Conservation (phyloP, 192 early-diverging fungal genomes). For the Funneliformis geosporum region DNA sequence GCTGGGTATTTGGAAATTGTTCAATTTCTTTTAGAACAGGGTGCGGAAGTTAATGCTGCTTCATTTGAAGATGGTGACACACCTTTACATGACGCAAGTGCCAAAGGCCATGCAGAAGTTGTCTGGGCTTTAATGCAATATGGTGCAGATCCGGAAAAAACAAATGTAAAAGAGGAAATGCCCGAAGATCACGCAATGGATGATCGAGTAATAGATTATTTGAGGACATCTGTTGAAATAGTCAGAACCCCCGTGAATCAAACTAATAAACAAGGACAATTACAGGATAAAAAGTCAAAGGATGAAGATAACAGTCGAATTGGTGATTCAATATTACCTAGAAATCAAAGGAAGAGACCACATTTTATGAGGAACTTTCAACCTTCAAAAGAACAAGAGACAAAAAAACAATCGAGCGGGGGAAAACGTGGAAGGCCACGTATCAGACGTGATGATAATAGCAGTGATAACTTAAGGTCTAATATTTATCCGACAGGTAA, state of each 20-base stretch:
- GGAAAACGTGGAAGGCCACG: background rate
- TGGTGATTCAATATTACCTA: background rate
- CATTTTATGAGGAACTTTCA: background rate
- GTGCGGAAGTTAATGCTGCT: conserved; percentile 58
- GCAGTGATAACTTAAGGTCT: background rate
- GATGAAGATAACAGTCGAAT: background rate
- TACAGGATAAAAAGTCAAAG: background rate
- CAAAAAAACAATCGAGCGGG: background rate
- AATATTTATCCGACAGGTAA: background rate
- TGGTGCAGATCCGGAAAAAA: conserved; percentile 49
- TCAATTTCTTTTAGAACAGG: conserved; percentile 51
- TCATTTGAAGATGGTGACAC: conserved; percentile 59
- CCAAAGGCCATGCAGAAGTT: conserved; percentile 53
- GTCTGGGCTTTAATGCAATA: conserved; percentile 48
- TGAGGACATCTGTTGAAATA: background rate
- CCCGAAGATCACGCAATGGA: conserved; percentile 51
- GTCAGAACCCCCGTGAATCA: background rate
- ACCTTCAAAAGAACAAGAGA: background rate
- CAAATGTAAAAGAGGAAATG: conserved; percentile 55
- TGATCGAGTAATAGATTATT: background rate
- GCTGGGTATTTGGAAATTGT: conserved; percentile 51
- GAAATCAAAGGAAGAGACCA: background rate
- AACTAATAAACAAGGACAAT: conserved; percentile 13
- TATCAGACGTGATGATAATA: conserved; percentile 1
- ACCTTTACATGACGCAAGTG: conserved; percentile 66